Evolutionary conservation across 495 filamentous ascomycete species (phyloP).

Genomic region (Penicillium lagena): DNA sequence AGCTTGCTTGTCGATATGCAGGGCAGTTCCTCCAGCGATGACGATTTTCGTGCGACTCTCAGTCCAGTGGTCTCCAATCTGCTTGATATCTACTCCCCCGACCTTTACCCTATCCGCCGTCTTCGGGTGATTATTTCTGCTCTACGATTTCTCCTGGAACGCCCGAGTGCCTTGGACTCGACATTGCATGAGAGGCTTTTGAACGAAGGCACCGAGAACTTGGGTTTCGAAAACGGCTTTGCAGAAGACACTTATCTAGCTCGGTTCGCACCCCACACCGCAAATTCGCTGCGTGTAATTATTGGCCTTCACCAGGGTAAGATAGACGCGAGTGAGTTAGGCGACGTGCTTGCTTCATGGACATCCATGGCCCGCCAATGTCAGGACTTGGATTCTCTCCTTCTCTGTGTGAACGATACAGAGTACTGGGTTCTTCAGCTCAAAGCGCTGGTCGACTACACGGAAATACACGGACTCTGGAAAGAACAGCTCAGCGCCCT

Average conservation of each 20-base stretch:
- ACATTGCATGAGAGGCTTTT: conserved; percentile 21
- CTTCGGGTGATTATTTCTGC: conserved; percentile 36
- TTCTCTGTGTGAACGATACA: conserved; percentile 55
- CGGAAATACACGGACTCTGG: conserved; percentile 65
- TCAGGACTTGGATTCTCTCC: conserved; percentile 42
- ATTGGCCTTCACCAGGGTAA: conserved; percentile 47
- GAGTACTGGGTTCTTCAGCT: conserved; percentile 56
- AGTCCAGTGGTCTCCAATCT: conserved; percentile 26
- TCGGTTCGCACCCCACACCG: conserved; percentile 50
- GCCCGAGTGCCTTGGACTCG: conserved; percentile 24
- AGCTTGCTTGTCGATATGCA: conserved; percentile 28
- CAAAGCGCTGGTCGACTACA: conserved; percentile 65
- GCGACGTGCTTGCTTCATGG: conserved; percentile 35
- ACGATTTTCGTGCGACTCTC: conserved; percentile 25
- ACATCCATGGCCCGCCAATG: conserved; percentile 29
- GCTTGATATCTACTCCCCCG: conserved; percentile 32
- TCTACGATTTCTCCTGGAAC: conserved; percentile 34
- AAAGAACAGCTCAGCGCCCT: conserved; percentile 42
- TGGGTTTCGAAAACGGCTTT: conserved; percentile 23
- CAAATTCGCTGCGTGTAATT: conserved; percentile 46
- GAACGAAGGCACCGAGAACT: conserved; percentile 27
- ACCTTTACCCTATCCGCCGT: conserved; percentile 38
- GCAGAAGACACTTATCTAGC: conserved; percentile 50
- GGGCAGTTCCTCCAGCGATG: conserved; percentile 17
- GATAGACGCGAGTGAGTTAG: conserved; percentile 41